Evolutionary conservation across 441 rosid genomes (phyloP), one percentile per base, ranked within the genome.

Genomic region (Theobroma grandiflorum): DNA sequence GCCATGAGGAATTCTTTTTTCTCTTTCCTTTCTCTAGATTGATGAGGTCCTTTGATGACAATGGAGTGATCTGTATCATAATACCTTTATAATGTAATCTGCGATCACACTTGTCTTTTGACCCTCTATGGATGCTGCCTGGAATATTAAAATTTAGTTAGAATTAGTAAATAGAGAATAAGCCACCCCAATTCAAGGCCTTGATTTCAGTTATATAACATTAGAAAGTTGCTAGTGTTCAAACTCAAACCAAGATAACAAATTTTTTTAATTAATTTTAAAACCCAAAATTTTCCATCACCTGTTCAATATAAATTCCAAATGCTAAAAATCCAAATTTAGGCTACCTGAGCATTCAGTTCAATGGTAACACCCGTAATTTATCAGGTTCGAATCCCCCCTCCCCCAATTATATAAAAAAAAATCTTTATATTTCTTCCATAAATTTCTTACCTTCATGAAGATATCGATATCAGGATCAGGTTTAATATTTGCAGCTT

Each of bases 391-490:
- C n/a, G n/a, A n/a, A n/a, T n/a, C n/a, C n/a, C n/a, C n/a, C n/a
- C n/a, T n/a, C n/a, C n/a, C n/a, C n/a, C n/a, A n/a, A n/a, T n/a
- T n/a, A n/a, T n/a, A n/a, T n/a, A n/a, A n/a, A n/a, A n/a, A n/a
- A n/a, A n/a, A n/a, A n/a, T 9, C 72, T 43, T 22, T 35, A 42
- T 9, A n/a, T 66, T 66, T 38, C 14, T 15, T 7, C 7, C 38
- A 47, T 67, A 11, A 67, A 52, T 65, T 66, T 63, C 70, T 81
- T 74, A 92, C 96, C 94, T 89, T 92, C 94, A 92, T 90, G 62
- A 86, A 83, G 15, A 86, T 84, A 79, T 92, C 96, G 8, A 89
- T 82, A 81, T 90, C 89, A 71, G 91, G 90, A 84, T 92, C 92
- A 7, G 93, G 94, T 79, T 84, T 88, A 53, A 92, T 89, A 10